These are phyloP conservation scores for Larix kaempferi DNA, from an alignment of 75 land plant genomes.

Conservation along the genomic window DNA sequence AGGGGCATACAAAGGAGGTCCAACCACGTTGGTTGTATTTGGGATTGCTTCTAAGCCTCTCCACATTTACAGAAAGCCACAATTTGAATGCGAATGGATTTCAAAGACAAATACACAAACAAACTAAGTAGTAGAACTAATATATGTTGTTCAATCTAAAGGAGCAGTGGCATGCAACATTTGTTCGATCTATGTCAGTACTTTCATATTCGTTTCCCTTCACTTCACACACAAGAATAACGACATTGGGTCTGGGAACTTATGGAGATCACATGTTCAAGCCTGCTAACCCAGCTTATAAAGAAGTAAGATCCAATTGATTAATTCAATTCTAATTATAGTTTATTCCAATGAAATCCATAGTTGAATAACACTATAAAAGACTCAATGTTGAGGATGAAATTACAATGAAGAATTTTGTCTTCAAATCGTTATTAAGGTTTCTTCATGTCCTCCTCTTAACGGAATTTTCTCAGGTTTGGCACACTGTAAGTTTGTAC, in stretches of 20 bases:
- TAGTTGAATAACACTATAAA: too few species aligned
- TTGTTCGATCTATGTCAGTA: background rate
- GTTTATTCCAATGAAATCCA: too few species aligned
- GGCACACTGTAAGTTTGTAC: conserved; percentile 86
- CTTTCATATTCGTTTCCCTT: background rate
- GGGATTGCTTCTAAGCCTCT: conserved; percentile 30
- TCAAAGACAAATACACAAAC: too few species aligned
- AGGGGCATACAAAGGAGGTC: conserved; percentile 31
- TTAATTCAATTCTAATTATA: too few species aligned
- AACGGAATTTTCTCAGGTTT: conserved; percentile 47
- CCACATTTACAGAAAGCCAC: conserved; percentile 19
- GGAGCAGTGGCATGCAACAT: too few species aligned
- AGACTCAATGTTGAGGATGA: background rate
- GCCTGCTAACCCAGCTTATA: conserved; percentile 71
- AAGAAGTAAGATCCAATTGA: conserved; percentile 45
- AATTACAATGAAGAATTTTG: background rate
- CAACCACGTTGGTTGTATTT: conserved; percentile 18
- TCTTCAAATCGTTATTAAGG: background rate
- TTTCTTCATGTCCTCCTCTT: conserved; percentile 19
- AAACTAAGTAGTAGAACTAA: too few species aligned
- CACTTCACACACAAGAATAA: conserved; percentile 47
- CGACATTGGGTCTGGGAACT: conserved; percentile 79
- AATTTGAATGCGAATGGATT: conserved; percentile 29
- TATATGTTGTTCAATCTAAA: too few species aligned
- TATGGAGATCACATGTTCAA: conserved; percentile 84